Percentiles rank a stretch among this genome's conserved stretches.
Evolutionary conservation across 2,329 filamentous ascomycete genomes (phyloP).

Genomic region (Didymella pomorum): DNA sequence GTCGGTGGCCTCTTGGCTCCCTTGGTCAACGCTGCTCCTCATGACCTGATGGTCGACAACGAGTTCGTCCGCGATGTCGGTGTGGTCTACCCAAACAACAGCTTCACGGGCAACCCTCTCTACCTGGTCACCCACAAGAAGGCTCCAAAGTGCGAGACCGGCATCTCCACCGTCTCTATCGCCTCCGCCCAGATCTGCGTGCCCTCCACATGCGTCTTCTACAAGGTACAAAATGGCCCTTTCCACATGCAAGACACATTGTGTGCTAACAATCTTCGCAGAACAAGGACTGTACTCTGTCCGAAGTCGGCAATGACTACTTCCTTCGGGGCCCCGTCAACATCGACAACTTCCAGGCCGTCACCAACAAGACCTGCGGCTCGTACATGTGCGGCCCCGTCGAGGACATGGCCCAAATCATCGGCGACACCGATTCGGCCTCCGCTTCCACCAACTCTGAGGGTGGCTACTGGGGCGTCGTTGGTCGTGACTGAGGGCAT

Average conservation of each 20-base stretch:
- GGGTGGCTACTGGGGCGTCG: conserved; percentile 2
- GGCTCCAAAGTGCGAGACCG: conserved; percentile 20
- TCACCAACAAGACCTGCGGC: background rate
- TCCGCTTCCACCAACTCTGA: background rate
- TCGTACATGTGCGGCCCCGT: conserved; percentile 6
- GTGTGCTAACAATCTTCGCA: background rate
- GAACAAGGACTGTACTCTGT: conserved; percentile 8
- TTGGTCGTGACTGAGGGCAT: background rate
- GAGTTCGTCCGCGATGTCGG: conserved; percentile 29
- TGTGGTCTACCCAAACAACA: conserved; percentile 19
- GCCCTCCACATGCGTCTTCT: conserved; percentile 5
- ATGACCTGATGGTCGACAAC: conserved; percentile 33
- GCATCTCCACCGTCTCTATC: background rate
- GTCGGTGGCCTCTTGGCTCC: background rate
- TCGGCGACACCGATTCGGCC: background rate
- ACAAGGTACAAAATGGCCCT: background rate
- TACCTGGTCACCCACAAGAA: conserved; percentile 26
- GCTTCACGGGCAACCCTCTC: conserved; percentile 20
- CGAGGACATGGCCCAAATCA: background rate
- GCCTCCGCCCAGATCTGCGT: conserved; percentile 12
- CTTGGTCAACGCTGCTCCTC: conserved; percentile 18
- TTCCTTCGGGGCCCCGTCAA: conserved; percentile 9
- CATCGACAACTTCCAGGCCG: background rate
- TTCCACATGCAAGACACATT: background rate
- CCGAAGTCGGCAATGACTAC: background rate